Base-by-base conservation (phyloP, 2,329 filamentous ascomycete genomes). In the Fusarium buxicola region DNA sequence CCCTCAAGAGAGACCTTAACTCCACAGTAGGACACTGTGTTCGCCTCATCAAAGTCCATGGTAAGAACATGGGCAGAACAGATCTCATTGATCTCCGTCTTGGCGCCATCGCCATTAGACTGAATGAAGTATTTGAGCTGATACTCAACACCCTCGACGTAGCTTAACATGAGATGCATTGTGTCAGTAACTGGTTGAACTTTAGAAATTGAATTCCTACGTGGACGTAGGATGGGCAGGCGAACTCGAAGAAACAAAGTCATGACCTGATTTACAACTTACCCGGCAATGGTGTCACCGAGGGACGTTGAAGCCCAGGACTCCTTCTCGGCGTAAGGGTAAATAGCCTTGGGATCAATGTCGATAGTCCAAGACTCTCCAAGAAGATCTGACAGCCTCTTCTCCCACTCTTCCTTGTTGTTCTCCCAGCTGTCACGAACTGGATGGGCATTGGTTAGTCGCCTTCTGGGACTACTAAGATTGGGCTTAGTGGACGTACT, bases 401-500 rank as follows among this genome's bases (percentile, higher is more conserved):
- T 70, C 69, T 84, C 82, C 12, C 79, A 60, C 3, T 76, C 78
- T 1, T 60, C 69, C 65, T 81, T 84, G 52, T 80, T 82, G 51
- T 69, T 75, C 15, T 85, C 82, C 77, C 78, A 86, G 13, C 79
- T 76, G 65, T 86, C 84, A 7, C 84, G 81, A 60, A 85, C 82
- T 85, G 36, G 9, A 31, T 15, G 3, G 3, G 2, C 5, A 11
- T 47, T 3, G 38, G 13, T 50, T n/a, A 38, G 47, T 25, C 8
- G 38, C 21, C 13, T 5, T 16, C 5, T 2, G 21, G 0, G 15
- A 10, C 2, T 16, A 13, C 16, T 6, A 30, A 21, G 5, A 16
- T 12, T 9, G 3, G 24, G 10, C 13, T 34, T 16, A 72, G 74
- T 66, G 68, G 18, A 32, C 57, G 0, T 41, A 84, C 83, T 68